Evolutionary conservation across 768 basidiomycete genomes (phyloP).

Genomic region (Udeniomyces megalosporus): DNA sequence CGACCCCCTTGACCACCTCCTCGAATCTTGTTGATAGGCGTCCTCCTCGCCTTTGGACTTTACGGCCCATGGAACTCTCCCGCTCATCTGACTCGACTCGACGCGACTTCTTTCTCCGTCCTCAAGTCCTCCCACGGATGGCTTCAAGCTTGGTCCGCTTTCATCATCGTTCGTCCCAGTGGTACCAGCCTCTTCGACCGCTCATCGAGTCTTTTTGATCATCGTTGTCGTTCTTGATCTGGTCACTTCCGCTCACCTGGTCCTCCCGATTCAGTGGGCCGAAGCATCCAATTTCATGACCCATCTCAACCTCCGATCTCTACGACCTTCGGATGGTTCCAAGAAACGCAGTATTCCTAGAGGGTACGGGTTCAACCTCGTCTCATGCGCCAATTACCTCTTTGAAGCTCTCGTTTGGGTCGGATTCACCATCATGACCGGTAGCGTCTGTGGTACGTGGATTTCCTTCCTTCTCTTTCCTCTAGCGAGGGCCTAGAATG

Average conservation of each 20-base stretch:
- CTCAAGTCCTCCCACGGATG: conserved; percentile 49
- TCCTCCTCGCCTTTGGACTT: conserved; percentile 60
- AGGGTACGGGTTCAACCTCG: conserved; percentile 80
- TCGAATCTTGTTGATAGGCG: conserved; percentile 44
- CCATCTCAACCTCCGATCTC: conserved; percentile 63
- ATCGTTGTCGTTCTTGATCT: not conserved
- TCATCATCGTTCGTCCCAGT: conserved; percentile 56
- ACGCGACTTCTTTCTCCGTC: conserved; percentile 18
- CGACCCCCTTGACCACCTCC: too few species aligned
- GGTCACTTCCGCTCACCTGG: not conserved
- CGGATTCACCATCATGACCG: conserved; percentile 56
- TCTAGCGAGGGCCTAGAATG: conserved; percentile 14
- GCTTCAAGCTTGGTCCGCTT: conserved; percentile 45
- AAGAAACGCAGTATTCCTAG: conserved; percentile 66
- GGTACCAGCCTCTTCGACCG: not conserved
- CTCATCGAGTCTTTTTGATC: not conserved
- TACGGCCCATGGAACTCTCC: conserved; percentile 68
- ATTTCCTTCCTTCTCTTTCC: not conserved
- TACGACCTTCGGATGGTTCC: conserved; percentile 59
- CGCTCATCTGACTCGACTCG: conserved; percentile 40
- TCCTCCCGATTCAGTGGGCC: conserved; percentile 43
- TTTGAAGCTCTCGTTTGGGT: conserved; percentile 73
- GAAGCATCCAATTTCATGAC: conserved; percentile 70
- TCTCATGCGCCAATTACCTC: conserved; percentile 86
- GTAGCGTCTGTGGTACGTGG: conserved; percentile 53